phyloP scores from a whole-genome alignment of 169 alveolate species.

The Plasmodium malariae region DNA sequence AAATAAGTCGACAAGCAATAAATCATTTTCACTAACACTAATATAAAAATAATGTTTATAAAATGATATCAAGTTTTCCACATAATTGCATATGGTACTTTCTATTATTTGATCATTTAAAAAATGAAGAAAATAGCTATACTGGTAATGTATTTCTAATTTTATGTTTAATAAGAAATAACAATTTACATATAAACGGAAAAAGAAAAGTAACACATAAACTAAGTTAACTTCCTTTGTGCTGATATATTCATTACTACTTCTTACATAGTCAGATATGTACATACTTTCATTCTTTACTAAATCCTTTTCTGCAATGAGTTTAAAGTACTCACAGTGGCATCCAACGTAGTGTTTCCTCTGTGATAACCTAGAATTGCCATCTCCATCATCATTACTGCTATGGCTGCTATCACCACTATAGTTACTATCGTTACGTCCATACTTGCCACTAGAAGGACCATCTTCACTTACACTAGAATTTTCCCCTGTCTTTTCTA shows the following conservation, averaged over 20 bases:
- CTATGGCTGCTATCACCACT: neutral
- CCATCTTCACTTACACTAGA: too few species aligned
- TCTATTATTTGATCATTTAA: neutral
- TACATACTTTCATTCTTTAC: slow-evolving; percentile 26
- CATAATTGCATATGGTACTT: slow-evolving; percentile 1
- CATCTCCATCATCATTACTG: neutral
- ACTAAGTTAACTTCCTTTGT: neutral
- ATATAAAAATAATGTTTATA: slow-evolving; percentile 23
- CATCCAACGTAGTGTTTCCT: neutral
- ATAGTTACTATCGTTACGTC: too few species aligned
- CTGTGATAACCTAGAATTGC: neutral
- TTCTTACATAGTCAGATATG: slow-evolving; percentile 8
- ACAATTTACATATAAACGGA: slow-evolving; percentile 64
- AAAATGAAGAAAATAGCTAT: slow-evolving; percentile 49
- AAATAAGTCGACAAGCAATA: slow-evolving; percentile 21
- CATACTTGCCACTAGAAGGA: too few species aligned
- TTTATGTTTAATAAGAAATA: slow-evolving; percentile 35
- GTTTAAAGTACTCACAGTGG: slow-evolving; percentile 44
- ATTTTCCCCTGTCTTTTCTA: neutral
- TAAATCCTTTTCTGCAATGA: slow-evolving; percentile 25
- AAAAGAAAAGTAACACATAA: slow-evolving; percentile 25
- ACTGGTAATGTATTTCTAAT: slow-evolving; percentile 47
- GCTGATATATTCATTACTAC: neutral
- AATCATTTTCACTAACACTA: slow-evolving; percentile 1
- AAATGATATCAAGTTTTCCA: slow-evolving; percentile 21